Base-by-base conservation (phyloP, 202 grass and related monocot species). In the Zizania palustris region DNA sequence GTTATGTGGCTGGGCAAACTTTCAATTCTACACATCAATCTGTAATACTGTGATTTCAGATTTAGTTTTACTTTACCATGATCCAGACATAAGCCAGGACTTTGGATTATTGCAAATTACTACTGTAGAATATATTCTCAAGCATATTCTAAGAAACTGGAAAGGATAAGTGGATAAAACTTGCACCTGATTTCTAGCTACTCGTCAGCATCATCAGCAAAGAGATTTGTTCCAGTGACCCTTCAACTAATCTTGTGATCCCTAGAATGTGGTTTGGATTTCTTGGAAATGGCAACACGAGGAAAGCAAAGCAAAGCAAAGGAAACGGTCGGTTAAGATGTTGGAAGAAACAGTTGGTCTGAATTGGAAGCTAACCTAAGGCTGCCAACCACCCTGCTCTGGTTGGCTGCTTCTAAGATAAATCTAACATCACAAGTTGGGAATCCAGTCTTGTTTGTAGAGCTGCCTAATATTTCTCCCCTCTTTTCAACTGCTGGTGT, bases 291-390 rank as follows among this genome's bases (percentile, higher is more conserved):
- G 60, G 38, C 71, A 50, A 55, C 49, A 43, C 0, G 64, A 15
- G 58, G 48, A 65, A 65, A 69, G 45, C 15, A 6, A 60, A 15
- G 58, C 41, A 65, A 65, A 69, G 45, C 15, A 6, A 60, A 60
- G 51, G 69, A 76, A 39, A 40, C 50, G 42, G 49, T 46, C 10
- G 16, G 42, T 54, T 65, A 66, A 22, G 72, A 84, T 75, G 75
- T 43, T 69, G 42, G 39, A 14, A 44, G 15, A 57, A 22, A 58
- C 44, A 66, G 72, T 49, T 88, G 77, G 53, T 57, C 77, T 77
- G 77, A 63, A 77, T 85, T 89, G 74, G 60, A 77, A 42, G 60
- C 86, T 81, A 77, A 73, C 86, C 76, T 12, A 61, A 80, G 67
- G 67, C 44, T 61, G 82, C 86, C 77, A 77, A 88, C 86, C 72